These are phyloP conservation scores for Stylonectria norvegica DNA, from an alignment of 2,329 filamentous ascomycete species.

Conservation along the genomic window DNA sequence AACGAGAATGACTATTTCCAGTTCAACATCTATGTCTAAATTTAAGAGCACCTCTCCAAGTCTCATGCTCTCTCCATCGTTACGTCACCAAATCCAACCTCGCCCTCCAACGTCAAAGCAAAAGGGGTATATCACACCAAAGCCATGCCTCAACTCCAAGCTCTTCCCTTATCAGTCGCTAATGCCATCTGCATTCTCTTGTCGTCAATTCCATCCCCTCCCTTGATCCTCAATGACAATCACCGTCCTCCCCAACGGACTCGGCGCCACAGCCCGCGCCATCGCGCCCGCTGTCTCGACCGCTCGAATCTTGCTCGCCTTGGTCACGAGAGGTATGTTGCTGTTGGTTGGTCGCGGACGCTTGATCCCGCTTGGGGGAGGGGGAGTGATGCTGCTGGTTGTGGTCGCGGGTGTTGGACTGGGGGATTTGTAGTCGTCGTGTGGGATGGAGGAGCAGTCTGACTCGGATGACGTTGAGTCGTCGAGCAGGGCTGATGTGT, in stretches of 20 bases:
- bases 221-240: constrained; percentile 3
- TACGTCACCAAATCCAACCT: too few species aligned
- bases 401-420: constrained; percentile 3
- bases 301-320: constrained; percentile 4
- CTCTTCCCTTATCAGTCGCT: background rate
- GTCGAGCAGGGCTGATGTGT: too few species aligned
- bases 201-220: background rate
- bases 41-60: too few species aligned
- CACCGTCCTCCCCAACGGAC: constrained; percentile 13
- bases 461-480: constrained; percentile 6
- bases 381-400: background rate
- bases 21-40: too few species aligned
- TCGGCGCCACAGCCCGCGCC: constrained; percentile 8
- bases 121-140: background rate
- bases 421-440: constrained; percentile 4
- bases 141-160: background rate
- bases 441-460: background rate
- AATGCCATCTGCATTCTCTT: background rate
- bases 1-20: background rate
- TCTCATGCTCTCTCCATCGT: too few species aligned
- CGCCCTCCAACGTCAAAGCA: too few species aligned
- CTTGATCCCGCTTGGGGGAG: constrained; percentile 1
- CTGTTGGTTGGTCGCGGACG: constrained; percentile 2
- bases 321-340: constrained; percentile 11
- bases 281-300: background rate